Evolutionary conservation across 139 green algal genomes (phyloP).

Genomic region (Nannochloris sp.): DNA sequence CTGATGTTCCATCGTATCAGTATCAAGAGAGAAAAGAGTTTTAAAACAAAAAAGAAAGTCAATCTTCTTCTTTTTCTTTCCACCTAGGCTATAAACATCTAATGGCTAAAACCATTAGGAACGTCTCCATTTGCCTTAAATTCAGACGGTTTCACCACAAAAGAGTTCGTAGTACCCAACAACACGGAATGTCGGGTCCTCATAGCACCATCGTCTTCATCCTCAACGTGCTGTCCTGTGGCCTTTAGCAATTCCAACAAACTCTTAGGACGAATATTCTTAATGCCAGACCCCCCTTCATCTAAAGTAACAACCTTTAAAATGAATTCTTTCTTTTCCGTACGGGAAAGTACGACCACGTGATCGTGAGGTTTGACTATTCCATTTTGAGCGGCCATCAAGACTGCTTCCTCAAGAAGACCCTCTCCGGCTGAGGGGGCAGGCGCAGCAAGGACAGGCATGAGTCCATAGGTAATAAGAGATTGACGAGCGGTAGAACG

Average conservation of each 20-base stretch:
- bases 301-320: conserved; percentile 42
- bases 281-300: conserved; percentile 26
- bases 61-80: too few relatives aligned
- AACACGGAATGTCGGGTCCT: conserved; percentile 3
- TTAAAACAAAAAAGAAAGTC: background rate
- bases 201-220: background rate
- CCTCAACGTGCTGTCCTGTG: conserved; percentile 2
- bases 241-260: conserved; percentile 30
- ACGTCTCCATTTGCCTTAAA: background rate
- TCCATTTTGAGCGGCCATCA: conserved; percentile 36
- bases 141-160: background rate
- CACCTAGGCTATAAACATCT: too few relatives aligned
- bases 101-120: too few relatives aligned
- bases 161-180: background rate
- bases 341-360: conserved; percentile 25
- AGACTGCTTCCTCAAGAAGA: conserved; percentile 60
- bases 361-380: conserved; percentile 47
- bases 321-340: conserved; percentile 23
- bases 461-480: conserved; percentile 64
- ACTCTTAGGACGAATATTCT: conserved; percentile 29
- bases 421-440: conserved; percentile 46
- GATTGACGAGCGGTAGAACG: conserved; percentile 62
- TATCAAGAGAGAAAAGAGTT: background rate
- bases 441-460: conserved; percentile 78
- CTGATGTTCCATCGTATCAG: too few relatives aligned